Evolutionary conservation across 352 stramenopile genomes (phyloP), one percentile per base, ranked within the genome.

Genomic region (Pythium aristosporum): DNA sequence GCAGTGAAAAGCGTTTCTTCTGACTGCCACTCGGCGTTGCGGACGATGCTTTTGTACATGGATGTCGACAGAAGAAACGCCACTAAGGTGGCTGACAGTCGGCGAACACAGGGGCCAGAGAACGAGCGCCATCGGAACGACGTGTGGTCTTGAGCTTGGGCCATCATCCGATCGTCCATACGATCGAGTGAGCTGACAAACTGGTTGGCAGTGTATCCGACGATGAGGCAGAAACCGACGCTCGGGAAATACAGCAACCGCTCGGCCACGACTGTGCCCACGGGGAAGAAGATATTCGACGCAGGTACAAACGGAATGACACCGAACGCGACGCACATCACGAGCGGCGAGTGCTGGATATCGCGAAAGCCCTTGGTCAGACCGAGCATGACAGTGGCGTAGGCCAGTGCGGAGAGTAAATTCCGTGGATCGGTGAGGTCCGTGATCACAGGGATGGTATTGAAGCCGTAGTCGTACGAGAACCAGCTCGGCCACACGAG

Each of bases 381-480:
- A 0, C 87, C 69, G 8, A 49, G 16, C 0, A 79, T 8, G 1
- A 97, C 73, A 0, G 51, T 23, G 0, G 42, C 32, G 68, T 98
- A 98, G 3, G 88, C 79, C 3, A 72, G 6, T 0, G 90, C 15
- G 2, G 87, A 88, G 21, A 80, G 67, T 20, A 86, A 5, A 42
- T 95, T 97, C 21, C 77, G 77, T 0, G 65, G 20, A 39, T 97
- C 86, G 6, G 30, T 47, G 5, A 91, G 20, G 25, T 39, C 63
- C 18, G 73, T 67, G 47, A 97, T 80, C 36, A 93, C 67, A 2
- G 82, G 77, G 12, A 97, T 85, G 11, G 87, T 95, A 41, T 88
- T 86, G 60, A 91, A 97, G 18, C 92, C 93, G 50, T 97, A 97
- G 77, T 98, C 90, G 47, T 96, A 98, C 57, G 75, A 88, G 6